A percentile compares a stretch with the other conserved stretches of the same genome.
Conservation (phyloP, 768 basidiomycete species). For the Xerocomellus amylosporus region DNA sequence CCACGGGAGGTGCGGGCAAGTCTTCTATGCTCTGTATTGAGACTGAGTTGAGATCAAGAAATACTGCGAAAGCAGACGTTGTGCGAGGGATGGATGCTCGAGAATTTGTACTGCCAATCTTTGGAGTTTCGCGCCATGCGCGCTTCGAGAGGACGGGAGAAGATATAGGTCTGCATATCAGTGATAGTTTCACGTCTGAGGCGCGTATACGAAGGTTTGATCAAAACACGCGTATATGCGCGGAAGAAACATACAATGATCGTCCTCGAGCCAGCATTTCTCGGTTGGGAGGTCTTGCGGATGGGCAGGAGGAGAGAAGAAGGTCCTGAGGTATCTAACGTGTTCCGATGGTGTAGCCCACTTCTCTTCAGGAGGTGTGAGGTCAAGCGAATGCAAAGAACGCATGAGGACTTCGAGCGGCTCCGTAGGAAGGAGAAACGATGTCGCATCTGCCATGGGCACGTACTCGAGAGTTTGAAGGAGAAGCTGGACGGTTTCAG, state of each 20-base stretch:
- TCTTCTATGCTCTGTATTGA: conserved; percentile 33
- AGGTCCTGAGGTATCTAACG: conserved; percentile 17
- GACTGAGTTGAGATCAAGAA: conserved; percentile 25
- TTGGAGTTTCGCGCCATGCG: conserved; percentile 48
- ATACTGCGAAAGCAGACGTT: conserved; percentile 19
- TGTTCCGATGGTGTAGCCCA: conserved; percentile 34
- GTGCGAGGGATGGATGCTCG: conserved; percentile 27
- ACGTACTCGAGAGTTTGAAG: conserved; percentile 40
- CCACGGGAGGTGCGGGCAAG: conserved; percentile 25
- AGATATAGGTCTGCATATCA: conserved; percentile 36
- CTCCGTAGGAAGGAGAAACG: conserved; percentile 51
- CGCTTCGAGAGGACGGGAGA: conserved; percentile 44
- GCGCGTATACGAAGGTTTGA: not conserved
- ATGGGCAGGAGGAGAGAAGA: conserved; percentile 11
- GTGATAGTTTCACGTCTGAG: conserved; percentile 27
- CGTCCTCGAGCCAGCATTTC: conserved; percentile 36
- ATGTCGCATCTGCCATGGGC: conserved; percentile 49
- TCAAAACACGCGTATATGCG: conserved; percentile 19
- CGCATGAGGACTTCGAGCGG: conserved; percentile 47
- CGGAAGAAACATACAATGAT: conserved; percentile 31
- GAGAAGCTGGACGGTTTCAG: conserved; percentile 37
- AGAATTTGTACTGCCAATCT: conserved; percentile 32
- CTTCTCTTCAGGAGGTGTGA: conserved; percentile 43
- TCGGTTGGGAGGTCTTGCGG: conserved; percentile 35
- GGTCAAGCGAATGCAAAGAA: conserved; percentile 31